A percentile compares a stretch with the other conserved stretches of the same genome.
These are phyloP conservation scores for Neurospora sp. DNA, from an alignment of 495 filamentous ascomycete genomes.

Conservation along the genomic window DNA sequence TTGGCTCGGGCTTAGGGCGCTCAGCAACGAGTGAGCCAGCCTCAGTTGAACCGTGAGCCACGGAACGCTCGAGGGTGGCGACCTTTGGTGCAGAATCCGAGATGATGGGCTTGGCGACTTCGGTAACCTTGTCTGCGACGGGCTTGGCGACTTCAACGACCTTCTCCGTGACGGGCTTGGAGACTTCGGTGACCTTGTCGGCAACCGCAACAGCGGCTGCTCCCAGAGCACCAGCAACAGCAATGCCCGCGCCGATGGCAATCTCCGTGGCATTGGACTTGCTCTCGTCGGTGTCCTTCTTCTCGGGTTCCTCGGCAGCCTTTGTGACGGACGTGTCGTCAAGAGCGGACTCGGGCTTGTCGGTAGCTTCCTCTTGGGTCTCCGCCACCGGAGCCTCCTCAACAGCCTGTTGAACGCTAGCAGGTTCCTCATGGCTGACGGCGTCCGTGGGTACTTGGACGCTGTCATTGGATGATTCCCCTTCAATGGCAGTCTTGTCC, in stretches of 20 bases:
- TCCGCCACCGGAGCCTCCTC: constrained; percentile 1
- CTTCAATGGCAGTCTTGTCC: constrained; percentile 1
- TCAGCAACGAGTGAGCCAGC: neutral
- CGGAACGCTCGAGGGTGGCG: neutral
- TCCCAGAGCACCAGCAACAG: constrained; percentile 11
- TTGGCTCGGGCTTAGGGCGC: neutral
- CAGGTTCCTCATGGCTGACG: neutral
- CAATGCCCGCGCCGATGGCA: constrained; percentile 15
- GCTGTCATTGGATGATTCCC: neutral
- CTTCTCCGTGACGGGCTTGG: constrained; percentile 7
- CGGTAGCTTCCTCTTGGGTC: constrained; percentile 1
- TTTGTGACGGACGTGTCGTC: constrained; percentile 5
- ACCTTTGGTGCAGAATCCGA: neutral
- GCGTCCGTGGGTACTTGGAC: neutral
- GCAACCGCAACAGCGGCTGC: constrained; percentile 13
- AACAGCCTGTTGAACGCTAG: neutral
- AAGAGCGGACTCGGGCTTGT: constrained; percentile 1
- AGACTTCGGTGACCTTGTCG: constrained; percentile 4
- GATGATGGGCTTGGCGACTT: constrained; percentile 1
- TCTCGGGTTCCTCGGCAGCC: constrained; percentile 1
- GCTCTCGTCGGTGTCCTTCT: neutral
- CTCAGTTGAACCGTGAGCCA: neutral
- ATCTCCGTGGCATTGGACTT: constrained; percentile 10
- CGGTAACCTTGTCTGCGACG: constrained; percentile 3
- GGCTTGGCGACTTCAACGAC: neutral